Conservation (phyloP, 1,284 basidiomycete genomes). For the Meira miltonrushii region DNA sequence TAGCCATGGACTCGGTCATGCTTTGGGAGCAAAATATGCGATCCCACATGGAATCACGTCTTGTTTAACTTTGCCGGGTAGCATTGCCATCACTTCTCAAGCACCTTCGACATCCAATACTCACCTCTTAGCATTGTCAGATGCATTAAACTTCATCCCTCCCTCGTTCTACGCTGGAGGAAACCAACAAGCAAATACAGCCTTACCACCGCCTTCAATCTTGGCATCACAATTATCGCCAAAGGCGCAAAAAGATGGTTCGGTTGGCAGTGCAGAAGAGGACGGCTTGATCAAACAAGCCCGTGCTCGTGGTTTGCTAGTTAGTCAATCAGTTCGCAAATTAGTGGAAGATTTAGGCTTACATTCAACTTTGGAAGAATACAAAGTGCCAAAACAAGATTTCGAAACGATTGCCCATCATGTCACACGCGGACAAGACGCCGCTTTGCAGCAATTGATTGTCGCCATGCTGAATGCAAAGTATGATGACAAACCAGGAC, state of each 20-base stretch:
- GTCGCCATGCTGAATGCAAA: too few relatives aligned
- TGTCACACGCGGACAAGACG: conserved; percentile 44
- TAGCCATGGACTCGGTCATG: conserved; percentile 63
- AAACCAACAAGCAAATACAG: conserved; percentile 12
- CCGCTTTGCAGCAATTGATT: too few relatives aligned
- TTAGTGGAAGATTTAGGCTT: conserved; percentile 62
- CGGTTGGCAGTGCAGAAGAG: neutral
- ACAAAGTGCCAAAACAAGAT: conserved; percentile 62
- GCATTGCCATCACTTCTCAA: conserved; percentile 19
- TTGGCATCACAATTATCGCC: neutral
- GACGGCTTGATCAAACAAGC: neutral
- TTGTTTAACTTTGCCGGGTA: conserved; percentile 63
- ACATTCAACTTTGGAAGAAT: conserved; percentile 59
- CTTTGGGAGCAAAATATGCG: conserved; percentile 67
- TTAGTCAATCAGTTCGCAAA: conserved; percentile 27
- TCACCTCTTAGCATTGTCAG: conserved; percentile 31
- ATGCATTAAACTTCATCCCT: conserved; percentile 32
- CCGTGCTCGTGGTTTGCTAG: conserved; percentile 16
- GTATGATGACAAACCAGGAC: too few relatives aligned
- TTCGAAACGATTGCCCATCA: conserved; percentile 58
- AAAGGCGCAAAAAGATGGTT: conserved; percentile 2
- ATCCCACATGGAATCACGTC: conserved; percentile 79
- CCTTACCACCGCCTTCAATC: neutral
- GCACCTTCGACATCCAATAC: conserved; percentile 16
- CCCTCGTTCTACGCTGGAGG: conserved; percentile 21